Base-by-base conservation (phyloP, 2,329 filamentous ascomycete species). In the Coniochaeta prunicola region DNA sequence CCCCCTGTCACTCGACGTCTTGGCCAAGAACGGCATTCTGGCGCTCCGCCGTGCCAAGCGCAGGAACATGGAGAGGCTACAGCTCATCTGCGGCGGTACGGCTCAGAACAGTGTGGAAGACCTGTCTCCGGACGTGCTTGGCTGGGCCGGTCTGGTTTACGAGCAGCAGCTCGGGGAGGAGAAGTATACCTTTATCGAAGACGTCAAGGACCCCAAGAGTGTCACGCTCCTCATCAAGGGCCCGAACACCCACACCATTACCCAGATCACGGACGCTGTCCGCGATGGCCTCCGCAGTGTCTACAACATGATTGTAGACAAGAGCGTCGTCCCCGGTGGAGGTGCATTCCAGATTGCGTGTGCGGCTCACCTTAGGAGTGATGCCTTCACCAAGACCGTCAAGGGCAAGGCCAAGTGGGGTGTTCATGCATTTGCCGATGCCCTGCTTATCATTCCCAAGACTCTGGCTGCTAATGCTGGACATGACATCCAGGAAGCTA, bases 291-390 rank as follows among this genome's bases (percentile, higher is more conserved):
- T 99, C 65, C 86, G 94, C 70, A 96, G 91, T 72, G 94, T 97
- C 56, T 97, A 97, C 84, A 99, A 99, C 81, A 96, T 96, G 82
- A 97, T 99, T 73, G 93, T 97, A n/a, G 94, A 99, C 73, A 86
- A 88, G 76, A 93, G 90, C 66, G 94, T 99, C 21, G 91, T 99
- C 28, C 94, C 94, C 1, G 94, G 94, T 60, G 94, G 87, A 59
- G 94, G 94, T 67, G 91, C 94, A 56, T 99, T 96, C 85, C 94
- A 99, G 75, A 87, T 99, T 53, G 92, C 94, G 33, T 96, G 91
- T 67, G 91, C 92, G 26, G 82, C 87, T 53, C 92, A 96, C 74
- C 81, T 99, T 62, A 89, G 89, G 72, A 92, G 91, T 64, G 91
- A 96, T 68, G 84, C 83, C 19, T 96, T 97, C 78, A 82, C 82